Base-by-base conservation (phyloP, 2,329 filamentous ascomycete species). In the Cercospora sp. region DNA sequence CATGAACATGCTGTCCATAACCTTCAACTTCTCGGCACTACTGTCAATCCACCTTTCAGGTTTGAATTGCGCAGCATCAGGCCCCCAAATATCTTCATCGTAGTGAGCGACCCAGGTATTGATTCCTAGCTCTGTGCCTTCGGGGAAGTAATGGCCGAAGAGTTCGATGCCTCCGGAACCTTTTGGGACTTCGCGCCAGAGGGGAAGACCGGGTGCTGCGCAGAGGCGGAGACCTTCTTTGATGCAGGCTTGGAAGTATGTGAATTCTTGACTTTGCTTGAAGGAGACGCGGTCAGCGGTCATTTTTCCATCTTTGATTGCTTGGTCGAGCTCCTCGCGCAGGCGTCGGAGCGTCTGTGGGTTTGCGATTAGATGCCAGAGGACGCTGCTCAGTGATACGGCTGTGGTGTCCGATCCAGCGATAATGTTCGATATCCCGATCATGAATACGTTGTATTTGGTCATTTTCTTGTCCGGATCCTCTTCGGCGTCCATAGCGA, bases 131-230 rank as follows among this genome's bases (percentile, higher is more conserved):
- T 81, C 77, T 1, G 81, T 83, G 23, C 83, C 83, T 60, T 77
- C 80, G 0, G 84, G 83, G 13, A 86, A 77, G 67, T 74, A 79
- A 39, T 77, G 73, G n/a, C 75, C 77, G 7, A 67, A 59, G 16
- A 75, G 68, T 26, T 71, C 64, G 3, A 57, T 64, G 3, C 69
- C 70, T 6, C 70, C 69, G 2, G 64, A 63, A 13, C 66, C 67
- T 16, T 60, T 23, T 2, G 70, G 71, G 3, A 73, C 71, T 42
- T 69, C 67, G 58, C 71, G 59, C 67, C 65, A 69, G 7, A 73
- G 42, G 0, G 70, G 68, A 5, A 71, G 39, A 2, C 72, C 73
- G 2, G 70, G 67, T 1, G 71, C 67, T 9, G 74, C 68, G 36
- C 72, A 70, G 18, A 75, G 39, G 31, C 75, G 69, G 12, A 76